These are phyloP conservation scores for Aquilaria agallochum DNA, from an alignment of 441 rosid genomes.

Conservation along the genomic window DNA sequence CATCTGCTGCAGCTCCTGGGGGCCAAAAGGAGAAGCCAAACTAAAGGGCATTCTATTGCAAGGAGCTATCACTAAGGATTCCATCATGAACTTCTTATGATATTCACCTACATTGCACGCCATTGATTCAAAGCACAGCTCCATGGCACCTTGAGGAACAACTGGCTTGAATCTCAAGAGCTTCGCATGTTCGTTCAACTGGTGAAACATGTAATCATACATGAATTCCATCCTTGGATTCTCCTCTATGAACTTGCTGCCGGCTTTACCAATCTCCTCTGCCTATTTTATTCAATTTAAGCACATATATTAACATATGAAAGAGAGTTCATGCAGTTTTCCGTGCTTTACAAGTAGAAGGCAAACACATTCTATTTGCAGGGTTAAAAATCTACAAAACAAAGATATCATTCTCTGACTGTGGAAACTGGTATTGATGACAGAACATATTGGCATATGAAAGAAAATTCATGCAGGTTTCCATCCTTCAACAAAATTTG, in stretches of 20 bases:
- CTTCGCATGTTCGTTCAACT: slow-evolving; percentile 33
- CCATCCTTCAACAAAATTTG: too few relatives aligned
- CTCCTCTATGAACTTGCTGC: slow-evolving; percentile 26
- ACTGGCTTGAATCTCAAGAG: slow-evolving; percentile 32
- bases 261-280: slow-evolving; percentile 35
- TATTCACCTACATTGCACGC: slow-evolving; percentile 19
- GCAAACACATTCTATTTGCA: too few relatives aligned
- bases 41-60: slow-evolving; percentile 25
- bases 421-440: too few relatives aligned
- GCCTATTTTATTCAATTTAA: slow-evolving; percentile 17
- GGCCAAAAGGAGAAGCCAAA: slow-evolving; percentile 34
- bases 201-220: slow-evolving; percentile 46
- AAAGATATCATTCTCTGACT: too few relatives aligned
- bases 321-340: slow-evolving; percentile 14
- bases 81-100: slow-evolving; percentile 28
- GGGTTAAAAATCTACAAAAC: too few relatives aligned
- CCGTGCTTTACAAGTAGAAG: too few relatives aligned
- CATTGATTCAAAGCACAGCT: slow-evolving; percentile 34
- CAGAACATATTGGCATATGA: too few relatives aligned
- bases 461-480: too few relatives aligned
- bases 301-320: background rate
- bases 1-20: slow-evolving; percentile 26
- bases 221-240: slow-evolving; percentile 32
- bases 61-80: slow-evolving; percentile 37
- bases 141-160: slow-evolving; percentile 20